Evolutionary conservation across 257 asterid species (phyloP).

Genomic region (Agastache rugosa): DNA sequence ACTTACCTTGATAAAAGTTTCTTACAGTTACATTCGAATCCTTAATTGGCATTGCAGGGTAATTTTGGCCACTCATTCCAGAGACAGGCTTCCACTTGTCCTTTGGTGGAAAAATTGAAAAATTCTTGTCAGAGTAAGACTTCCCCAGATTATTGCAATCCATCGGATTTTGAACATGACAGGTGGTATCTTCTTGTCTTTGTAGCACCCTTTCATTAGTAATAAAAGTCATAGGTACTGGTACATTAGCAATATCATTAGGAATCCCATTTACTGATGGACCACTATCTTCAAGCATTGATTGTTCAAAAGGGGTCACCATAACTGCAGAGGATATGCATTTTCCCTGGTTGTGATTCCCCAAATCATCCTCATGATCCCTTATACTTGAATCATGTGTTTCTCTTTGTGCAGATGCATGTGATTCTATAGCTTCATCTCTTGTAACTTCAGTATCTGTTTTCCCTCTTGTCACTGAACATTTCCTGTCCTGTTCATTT

Average conservation of each 20-base stretch:
- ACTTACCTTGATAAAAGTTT: conserved; percentile 55
- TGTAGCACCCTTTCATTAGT: conserved; percentile 52
- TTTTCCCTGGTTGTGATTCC: conserved; percentile 51
- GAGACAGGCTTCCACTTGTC: conserved; percentile 83
- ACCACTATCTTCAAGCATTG: conserved; percentile 54
- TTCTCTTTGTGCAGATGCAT: conserved; percentile 58
- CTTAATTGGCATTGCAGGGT: conserved; percentile 49
- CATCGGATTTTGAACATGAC: conserved; percentile 50
- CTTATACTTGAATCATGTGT: conserved; percentile 52
- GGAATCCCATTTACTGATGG: conserved; percentile 58
- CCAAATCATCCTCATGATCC: conserved; percentile 61
- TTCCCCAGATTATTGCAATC: conserved; percentile 53
- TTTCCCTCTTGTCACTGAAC: conserved; percentile 50
- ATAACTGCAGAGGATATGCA: conserved; percentile 50
- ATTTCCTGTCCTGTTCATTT: conserved; percentile 64
- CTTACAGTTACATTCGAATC: conserved; percentile 50
- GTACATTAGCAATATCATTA: conserved; percentile 48
- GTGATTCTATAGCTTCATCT: conserved; percentile 65
- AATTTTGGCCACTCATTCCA: conserved; percentile 63
- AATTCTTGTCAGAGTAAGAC: conserved; percentile 51
- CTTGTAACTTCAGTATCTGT: conserved; percentile 51
- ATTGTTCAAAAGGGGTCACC: conserved; percentile 49
- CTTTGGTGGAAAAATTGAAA: conserved; percentile 57
- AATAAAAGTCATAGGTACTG: conserved; percentile 48
- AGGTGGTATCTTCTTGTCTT: conserved; percentile 54